Conservation (phyloP, 2,329 filamentous ascomycete genomes). For the Dryadomyces quercivorus region DNA sequence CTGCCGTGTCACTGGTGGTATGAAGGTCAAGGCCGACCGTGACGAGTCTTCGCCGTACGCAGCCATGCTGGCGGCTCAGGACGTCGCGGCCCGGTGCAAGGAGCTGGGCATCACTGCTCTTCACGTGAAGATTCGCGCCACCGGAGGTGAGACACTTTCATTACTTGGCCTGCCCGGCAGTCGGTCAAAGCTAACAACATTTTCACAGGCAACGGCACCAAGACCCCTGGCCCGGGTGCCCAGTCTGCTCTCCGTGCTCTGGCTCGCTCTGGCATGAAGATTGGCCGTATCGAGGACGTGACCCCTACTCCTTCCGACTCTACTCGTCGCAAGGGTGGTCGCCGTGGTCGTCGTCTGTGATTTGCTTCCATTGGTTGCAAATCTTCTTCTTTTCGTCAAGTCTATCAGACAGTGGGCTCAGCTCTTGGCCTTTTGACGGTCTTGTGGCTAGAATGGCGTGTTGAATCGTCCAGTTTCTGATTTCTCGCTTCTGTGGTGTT, state of each 20-base stretch:
- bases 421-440: conserved; percentile 12
- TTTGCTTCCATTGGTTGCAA: background rate
- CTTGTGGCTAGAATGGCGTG: conserved; percentile 33
- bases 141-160: conserved; percentile 57
- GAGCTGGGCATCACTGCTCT: conserved; percentile 73
- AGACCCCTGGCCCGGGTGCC: conserved; percentile 97
- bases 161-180: background rate
- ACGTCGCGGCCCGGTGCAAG: conserved; percentile 79
- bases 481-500: conserved; percentile 38
- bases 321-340: conserved; percentile 99
- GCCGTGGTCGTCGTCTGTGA: conserved; percentile 99
- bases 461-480: background rate
- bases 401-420: background rate
- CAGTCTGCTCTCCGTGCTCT: conserved; percentile 98
- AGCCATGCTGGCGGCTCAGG: conserved; percentile 99
- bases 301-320: conserved; percentile 98
- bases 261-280: conserved; percentile 99
- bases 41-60: conserved; percentile 99
- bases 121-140: conserved; percentile 99
- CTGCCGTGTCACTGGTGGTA: conserved; percentile 98
- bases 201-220: conserved; percentile 80
- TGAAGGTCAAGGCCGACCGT: conserved; percentile 99
- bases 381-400: background rate
- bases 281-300: conserved; percentile 98
- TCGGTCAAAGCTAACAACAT: background rate